phyloP scores from a whole-genome alignment of 2,329 filamentous ascomycete genomes.

The Scedosporium apiospermum region DNA sequence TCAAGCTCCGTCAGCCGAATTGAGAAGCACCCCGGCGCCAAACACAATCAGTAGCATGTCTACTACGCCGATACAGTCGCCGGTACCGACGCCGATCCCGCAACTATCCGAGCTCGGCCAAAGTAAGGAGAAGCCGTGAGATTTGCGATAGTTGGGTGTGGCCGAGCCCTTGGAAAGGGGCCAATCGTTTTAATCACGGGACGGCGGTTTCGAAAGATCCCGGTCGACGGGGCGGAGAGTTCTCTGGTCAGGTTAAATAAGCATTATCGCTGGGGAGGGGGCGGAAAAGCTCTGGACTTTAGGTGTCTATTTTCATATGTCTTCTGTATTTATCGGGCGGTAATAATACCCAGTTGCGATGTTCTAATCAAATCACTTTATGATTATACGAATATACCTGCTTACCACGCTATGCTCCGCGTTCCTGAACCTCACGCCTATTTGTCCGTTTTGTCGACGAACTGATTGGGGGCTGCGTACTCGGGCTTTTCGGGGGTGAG shows the following conservation, averaged over 20 bases:
- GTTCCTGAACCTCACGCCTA: neutral
- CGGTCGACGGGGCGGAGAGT: neutral
- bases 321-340: neutral
- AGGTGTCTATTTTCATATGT: slow-evolving; percentile 4
- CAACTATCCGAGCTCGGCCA: neutral
- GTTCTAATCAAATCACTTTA: neutral
- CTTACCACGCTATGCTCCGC: neutral
- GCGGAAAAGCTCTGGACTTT: neutral
- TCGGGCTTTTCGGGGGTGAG: slow-evolving; percentile 23
- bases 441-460: slow-evolving; percentile 23
- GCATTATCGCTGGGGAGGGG: neutral
- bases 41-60: neutral
- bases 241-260: neutral
- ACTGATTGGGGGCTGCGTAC: slow-evolving; percentile 26
- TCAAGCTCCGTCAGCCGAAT: neutral
- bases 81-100: neutral
- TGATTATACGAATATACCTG: neutral
- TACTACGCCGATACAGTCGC: neutral
- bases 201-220: neutral
- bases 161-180: neutral
- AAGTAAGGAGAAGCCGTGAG: neutral
- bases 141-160: neutral
- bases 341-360: neutral
- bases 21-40: neutral
- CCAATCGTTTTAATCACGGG: neutral